Base-by-base conservation (phyloP, 805 yeast species). In the Cyberlindnera maritima region DNA sequence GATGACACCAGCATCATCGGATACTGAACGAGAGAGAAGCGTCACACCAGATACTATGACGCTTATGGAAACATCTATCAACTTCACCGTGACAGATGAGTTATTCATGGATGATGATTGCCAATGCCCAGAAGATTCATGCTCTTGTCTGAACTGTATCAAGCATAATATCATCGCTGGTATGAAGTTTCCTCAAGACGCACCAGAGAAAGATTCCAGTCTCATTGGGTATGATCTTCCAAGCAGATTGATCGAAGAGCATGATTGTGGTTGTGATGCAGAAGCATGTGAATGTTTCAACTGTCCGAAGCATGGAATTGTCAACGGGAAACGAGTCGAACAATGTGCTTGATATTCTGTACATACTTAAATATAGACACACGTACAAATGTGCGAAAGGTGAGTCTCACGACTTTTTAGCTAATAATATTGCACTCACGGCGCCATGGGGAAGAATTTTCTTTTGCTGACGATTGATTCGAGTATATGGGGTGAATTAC, bases 131-230 rank as follows among this genome's bases (percentile, higher is more conserved):
- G 45, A 41, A 9, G 49, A 39, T 23, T 39, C 36, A 2, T 46
- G 49, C 20, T 18, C 33, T 13, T 46, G 25, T 36, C 49, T 18
- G 11, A 55, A 57, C 32, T 60, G 64, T 35, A n/a, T 42, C 5
- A 44, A 51, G 14, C 64, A 60, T 44, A 57, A 58, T 2, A 60
- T 60, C 17, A 19, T 47, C 0, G 53, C 58, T 17, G 64, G 64
- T 4, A 44, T 60, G 7, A 48, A 54, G 23, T 13, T 52, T 15
- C 44, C 44, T 7, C 60, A 58, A 40, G 58, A 56, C 3, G 49
- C 38, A 13, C 33, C 32, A 17, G 12, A 8, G 4, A 37, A 17
- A 26, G 33, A 37, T 6, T 17, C 32, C 20, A 36, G 20, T 4
- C 26, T 35, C 23, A 14, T 35, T 13, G 11, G 26, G 6, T 35